Evolutionary conservation across 495 filamentous ascomycete genomes (phyloP).

Genomic region (Alectoria sarmentosa): DNA sequence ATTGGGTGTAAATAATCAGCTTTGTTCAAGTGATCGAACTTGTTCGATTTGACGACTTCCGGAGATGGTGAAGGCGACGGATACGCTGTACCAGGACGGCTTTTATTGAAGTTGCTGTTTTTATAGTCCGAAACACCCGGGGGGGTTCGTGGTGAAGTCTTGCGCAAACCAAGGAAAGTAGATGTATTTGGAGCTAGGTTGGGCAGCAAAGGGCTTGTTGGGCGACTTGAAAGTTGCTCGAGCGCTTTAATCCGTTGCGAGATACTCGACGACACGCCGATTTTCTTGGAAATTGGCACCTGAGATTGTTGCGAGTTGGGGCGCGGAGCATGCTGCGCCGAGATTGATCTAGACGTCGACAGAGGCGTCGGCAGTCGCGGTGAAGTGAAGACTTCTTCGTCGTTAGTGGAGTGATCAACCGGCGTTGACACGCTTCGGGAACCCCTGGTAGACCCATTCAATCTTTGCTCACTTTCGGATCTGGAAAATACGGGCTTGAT

Average conservation of each 20-base stretch:
- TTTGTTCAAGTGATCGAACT: conserved; percentile 14
- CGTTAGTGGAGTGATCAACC: conserved; percentile 1
- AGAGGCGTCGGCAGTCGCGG: conserved; percentile 25
- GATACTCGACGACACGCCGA: conserved; percentile 80
- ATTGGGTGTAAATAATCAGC: conserved; percentile 44
- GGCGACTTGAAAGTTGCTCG: conserved; percentile 58
- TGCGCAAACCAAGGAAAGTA: conserved; percentile 39
- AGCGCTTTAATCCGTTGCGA: conserved; percentile 85
- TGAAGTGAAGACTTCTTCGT: conserved; percentile 33
- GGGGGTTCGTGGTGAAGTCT: conserved; percentile 23
- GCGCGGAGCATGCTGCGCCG: conserved; percentile 17
- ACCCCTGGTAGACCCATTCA: conserved; percentile 34
- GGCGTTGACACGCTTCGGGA: conserved; percentile 46
- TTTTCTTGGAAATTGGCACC: conserved; percentile 55
- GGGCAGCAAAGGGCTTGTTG: conserved; percentile 32
- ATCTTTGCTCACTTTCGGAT: conserved; percentile 28
- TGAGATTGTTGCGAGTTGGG: conserved; percentile 21
- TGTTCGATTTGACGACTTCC: conserved; percentile 12
- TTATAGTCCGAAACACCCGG: conserved; percentile 18
- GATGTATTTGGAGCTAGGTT: conserved; percentile 22
- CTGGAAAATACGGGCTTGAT: conserved; percentile 57
- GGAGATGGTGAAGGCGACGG: conserved; percentile 29
- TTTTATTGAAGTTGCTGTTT: conserved; percentile 31
- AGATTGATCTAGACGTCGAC: conserved; percentile 24
- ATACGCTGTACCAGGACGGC: conserved; percentile 27